Base-by-base conservation (phyloP, 2,329 filamentous ascomycete species). In the Fusarium tricinctum region DNA sequence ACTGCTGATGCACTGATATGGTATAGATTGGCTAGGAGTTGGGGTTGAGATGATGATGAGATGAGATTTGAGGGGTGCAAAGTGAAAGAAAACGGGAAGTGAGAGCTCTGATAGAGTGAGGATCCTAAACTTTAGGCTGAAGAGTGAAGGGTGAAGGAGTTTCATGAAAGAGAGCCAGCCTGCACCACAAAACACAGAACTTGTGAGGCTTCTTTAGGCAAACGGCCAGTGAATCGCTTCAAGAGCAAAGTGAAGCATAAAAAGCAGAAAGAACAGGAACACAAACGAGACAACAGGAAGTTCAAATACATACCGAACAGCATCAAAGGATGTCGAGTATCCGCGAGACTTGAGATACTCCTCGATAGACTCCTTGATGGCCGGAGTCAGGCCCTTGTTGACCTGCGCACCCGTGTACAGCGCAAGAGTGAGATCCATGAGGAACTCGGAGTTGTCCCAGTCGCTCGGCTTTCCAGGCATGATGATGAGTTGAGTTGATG, bases 321-420 rank as follows among this genome's bases (percentile, higher is more conserved):
- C 80, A 30, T 84, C 79, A 81, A 81, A 84, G 5, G 79, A 80
- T n/a, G 80, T 78, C 8, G 65, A 60, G 50, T 78, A 73, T 9
- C 80, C 77, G 8, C 66, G 68, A 14, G 64, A 42, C n/a, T 73
- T 67, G 55, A 83, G 73, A n/a, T 75, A 76, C 9, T 63, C 63
- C 45, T 77, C 72, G 48, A 84, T 70, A 2, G 69, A 70, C 0
- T 74, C 72, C 50, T 77, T 78, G 33, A 74, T 64, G 26, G 74
- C 61, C 15, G 73, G 47, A 15, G 61, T 71, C 58, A 82, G 73
- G 14, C 59, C 71, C 10, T 70, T 72, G n/a, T 68, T 61, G 2
- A 64, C 57, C 35, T 74, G 71, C 15, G 74, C 71, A 13, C 73
- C 72, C 28, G 73, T 66, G 61, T 79, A 81, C 7, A 82, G 71